Evolutionary conservation across 2,329 filamentous ascomycete genomes (phyloP).

Genomic region (Leptographium galeiforme): DNA sequence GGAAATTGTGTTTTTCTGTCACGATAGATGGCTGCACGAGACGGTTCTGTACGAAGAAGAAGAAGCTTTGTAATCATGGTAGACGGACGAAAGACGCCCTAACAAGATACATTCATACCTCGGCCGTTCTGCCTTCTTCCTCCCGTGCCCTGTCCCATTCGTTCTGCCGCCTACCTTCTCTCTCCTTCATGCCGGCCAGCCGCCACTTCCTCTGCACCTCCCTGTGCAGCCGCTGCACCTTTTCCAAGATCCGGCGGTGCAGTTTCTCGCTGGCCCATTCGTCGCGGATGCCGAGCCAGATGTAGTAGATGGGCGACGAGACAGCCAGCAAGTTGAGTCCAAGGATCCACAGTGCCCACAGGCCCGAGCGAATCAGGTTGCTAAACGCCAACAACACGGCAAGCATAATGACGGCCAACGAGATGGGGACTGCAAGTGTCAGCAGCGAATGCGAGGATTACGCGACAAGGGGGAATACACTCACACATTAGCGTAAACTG

Average conservation of each 20-base stretch:
- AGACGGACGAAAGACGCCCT: too few relatives aligned
- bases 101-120: too few relatives aligned
- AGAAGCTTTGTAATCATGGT: too few relatives aligned
- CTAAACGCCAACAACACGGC: not conserved
- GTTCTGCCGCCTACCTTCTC: too few relatives aligned
- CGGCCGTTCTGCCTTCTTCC: too few relatives aligned
- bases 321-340: not conserved
- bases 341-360: not conserved
- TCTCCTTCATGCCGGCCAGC: too few relatives aligned
- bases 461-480: not conserved
- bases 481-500: constrained; percentile 13
- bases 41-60: too few relatives aligned
- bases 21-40: not conserved
- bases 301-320: not conserved
- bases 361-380: not conserved
- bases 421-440: constrained; percentile 2
- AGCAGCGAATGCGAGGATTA: not conserved
- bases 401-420: not conserved
- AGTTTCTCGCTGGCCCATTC: not conserved
- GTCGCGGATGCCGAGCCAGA: not conserved
- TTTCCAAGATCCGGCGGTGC: not conserved
- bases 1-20: not conserved
- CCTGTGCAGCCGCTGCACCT: not conserved
- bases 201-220: not conserved
- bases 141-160: too few relatives aligned